phyloP scores from a whole-genome alignment of 1,139 yeast genomes.

The Saccharomyces hybrid region DNA sequence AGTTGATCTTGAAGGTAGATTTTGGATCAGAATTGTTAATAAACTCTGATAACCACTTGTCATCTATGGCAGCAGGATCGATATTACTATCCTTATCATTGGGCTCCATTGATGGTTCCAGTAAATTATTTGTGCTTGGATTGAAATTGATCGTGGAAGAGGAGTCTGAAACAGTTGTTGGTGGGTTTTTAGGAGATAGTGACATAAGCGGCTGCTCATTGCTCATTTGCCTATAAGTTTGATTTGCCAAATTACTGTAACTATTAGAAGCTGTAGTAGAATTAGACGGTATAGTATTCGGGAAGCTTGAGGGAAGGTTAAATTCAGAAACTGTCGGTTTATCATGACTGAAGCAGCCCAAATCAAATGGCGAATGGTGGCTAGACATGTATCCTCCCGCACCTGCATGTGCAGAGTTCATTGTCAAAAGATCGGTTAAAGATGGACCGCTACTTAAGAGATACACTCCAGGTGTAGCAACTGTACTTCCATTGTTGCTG shows the following conservation, averaged over 20 bases:
- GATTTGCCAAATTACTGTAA: background rate
- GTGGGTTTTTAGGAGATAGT: background rate
- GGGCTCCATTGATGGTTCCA: background rate
- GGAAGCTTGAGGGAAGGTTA: background rate
- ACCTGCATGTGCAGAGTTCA: background rate
- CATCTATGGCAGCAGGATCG: conserved; percentile 16
- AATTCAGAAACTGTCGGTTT: background rate
- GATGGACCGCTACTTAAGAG: background rate
- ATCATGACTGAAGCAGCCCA: background rate
- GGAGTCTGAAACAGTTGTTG: background rate
- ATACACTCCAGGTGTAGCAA: background rate
- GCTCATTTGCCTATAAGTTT: background rate
- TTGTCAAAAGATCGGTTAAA: background rate
- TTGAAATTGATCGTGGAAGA: background rate
- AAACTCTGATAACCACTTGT: conserved; percentile 64
- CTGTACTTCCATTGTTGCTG: conserved; percentile 29
- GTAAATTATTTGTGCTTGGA: background rate
- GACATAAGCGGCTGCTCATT: background rate
- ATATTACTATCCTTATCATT: background rate
- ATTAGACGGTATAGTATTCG: background rate
- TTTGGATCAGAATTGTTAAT: conserved; percentile 54
- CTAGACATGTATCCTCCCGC: background rate
- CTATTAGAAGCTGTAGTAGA: background rate
- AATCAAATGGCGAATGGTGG: background rate
- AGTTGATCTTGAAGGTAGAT: conserved; percentile 34